Base-by-base conservation (phyloP, 2,329 filamentous ascomycete species). In the Calonectria fujianensis region DNA sequence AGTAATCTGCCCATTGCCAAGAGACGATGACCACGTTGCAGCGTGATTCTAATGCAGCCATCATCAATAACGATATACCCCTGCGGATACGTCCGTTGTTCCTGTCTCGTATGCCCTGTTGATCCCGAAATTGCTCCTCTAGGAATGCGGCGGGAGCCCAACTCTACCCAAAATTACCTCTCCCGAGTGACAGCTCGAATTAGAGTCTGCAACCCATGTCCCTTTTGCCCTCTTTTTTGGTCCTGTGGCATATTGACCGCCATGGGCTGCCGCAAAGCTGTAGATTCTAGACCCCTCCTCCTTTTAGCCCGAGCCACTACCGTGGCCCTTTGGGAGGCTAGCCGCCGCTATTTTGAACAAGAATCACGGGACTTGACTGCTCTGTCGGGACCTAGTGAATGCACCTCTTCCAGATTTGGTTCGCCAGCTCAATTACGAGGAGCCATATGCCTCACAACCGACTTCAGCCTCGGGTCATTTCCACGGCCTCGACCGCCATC, bases 1-100 rank as follows among this genome's bases (percentile, higher is more conserved):
- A 45, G 66, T 27, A 74, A 67, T 70, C 61, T 74, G 67, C 13
- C 59, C 39, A 74, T 52, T 39, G 67, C 37, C 67, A 70, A 67
- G 51, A 27, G 31, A 35, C 48, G 37, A 64, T 61, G 67, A 41
- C 72, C 59, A 35, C 67, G 50, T 45, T 59, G 50, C 63, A 51
- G 52, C 67, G 51, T 63, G 51, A 69, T 74, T 3, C 67, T 59
- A 29, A 69, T 73, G 59, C 71, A 39, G 51, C 39, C 54, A 41
- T 51, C 32, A 41, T 41, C 67, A 45, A 39, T 37, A 57, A 32
- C 31, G 45, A 29, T 52, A 39, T 51, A 51, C 51, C 41, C 20
- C 29, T 50, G 59, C 50, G 57, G 57, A 63, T 41, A 63, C 11
- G 61, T 65, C 70, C 64, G 59, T 66, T 57, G 59, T 66, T 57